Evolutionary conservation across 1,139 yeast species (phyloP), one percentile per base, ranked within the genome.

Genomic region (Yamadazyma siamensis): DNA sequence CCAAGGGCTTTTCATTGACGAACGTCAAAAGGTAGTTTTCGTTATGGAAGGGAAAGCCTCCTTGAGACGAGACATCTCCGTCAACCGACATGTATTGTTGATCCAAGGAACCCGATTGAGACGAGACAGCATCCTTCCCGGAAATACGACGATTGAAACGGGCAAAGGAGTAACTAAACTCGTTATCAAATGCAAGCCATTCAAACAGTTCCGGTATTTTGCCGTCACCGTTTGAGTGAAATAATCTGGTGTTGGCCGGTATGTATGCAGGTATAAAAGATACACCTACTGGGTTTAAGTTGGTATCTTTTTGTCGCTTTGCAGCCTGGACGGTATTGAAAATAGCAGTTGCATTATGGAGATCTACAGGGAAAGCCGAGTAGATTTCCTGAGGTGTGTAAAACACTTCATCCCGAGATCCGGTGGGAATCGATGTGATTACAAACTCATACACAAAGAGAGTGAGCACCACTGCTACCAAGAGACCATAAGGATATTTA

Each of bases 151-250:
- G 17, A 14, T 10, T 19, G 23, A 26, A 29, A 2, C 23, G 44
- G 2, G 63, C 71, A 54, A 75, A 76, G 34, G 47, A 50, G 38
- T 67, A 72, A 38, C 78, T 70, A 47, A 75, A 75, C 42, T 76
- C 81, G 36, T 60, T 65, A 44, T 74, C 78, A 65, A 75, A 56
- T 2, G 81, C 82, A 6, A 72, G 52, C 81, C 82, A 76, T 45
- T 76, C 81, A 20, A 63, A 62, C 21, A 56, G 48, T 0, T 46
- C 40, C 1, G 80, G 80, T 6, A 73, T 43, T 4, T 44, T 37
- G 2, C 58, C 54, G 7, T 45, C 33, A 3, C 52, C 49, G 7
- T 64, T 62, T 0, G 75, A 56, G 48, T 76, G 81, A 36, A 70
- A 77, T 31, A 77, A 43, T 22, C 70, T 45, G 0, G 80, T 74